These are phyloP conservation scores for Aphanomyces euteiches DNA, from an alignment of 352 stramenopile genomes.

Conservation along the genomic window DNA sequence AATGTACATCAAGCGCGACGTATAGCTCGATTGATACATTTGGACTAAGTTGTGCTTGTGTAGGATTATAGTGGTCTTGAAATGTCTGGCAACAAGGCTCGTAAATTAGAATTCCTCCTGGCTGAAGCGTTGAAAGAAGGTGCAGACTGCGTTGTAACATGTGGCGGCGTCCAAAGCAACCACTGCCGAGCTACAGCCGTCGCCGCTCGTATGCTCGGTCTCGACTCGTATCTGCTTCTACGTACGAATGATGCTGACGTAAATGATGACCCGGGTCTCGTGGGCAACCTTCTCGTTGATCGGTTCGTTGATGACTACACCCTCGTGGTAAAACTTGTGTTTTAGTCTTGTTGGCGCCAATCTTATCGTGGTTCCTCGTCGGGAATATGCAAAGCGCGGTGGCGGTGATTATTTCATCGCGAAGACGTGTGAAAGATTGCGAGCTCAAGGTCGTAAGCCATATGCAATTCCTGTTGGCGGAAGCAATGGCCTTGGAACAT, in stretches of 20 bases:
- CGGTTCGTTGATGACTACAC: conserved; percentile 30
- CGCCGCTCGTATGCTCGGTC: conserved; percentile 81
- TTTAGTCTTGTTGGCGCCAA: conserved; percentile 63
- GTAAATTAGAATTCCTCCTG: conserved; percentile 94
- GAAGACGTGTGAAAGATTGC: conserved; percentile 64
- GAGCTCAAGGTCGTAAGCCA: conserved; percentile 49
- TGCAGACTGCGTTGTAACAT: conserved; percentile 89
- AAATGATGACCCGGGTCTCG: conserved; percentile 50
- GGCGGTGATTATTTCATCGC: conserved; percentile 73
- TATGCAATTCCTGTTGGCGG: conserved; percentile 85
- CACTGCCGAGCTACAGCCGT: conserved; percentile 87
- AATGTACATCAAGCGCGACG: conserved; percentile 83
- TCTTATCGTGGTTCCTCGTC: conserved; percentile 73
- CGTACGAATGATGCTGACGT: conserved; percentile 65
- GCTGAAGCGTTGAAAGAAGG: conserved; percentile 83
- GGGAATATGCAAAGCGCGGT: conserved; percentile 77
- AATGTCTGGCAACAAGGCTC: conserved; percentile 93
- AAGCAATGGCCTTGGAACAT: conserved; percentile 90
- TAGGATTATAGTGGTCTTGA: conserved; percentile 87
- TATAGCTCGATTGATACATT: conserved; percentile 28
- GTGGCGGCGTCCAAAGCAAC: conserved; percentile 92
- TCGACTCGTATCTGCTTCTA: conserved; percentile 90
- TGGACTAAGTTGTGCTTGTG: background rate
- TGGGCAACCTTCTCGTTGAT: conserved; percentile 78
- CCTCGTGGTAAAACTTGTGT: conserved; percentile 19